Evolutionary conservation across 768 basidiomycete species (phyloP).

Genomic region (Psilocybe cyanescens): DNA sequence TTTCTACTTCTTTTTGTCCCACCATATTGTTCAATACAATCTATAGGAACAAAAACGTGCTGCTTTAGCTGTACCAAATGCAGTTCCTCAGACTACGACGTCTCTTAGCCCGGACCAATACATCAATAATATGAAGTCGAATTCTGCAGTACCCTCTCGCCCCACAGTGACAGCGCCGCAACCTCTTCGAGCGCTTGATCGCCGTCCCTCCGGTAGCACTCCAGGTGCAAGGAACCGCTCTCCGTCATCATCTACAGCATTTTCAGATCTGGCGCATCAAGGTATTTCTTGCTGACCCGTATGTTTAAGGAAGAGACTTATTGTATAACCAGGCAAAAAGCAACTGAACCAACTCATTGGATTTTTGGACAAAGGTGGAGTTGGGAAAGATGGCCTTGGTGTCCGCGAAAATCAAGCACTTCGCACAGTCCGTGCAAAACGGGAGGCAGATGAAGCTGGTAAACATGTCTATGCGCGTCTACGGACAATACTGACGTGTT

Average conservation of each 20-base stretch:
- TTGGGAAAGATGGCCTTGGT: constrained; percentile 62
- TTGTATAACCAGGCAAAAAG: constrained; percentile 63
- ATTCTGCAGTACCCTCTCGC: constrained; percentile 47
- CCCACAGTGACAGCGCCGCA: constrained; percentile 72
- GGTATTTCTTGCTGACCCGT: constrained; percentile 40
- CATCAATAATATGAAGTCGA: constrained; percentile 45
- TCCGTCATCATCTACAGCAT: constrained; percentile 79
- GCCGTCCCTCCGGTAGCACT: constrained; percentile 67
- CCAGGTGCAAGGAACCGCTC: constrained; percentile 67
- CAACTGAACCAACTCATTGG: constrained; percentile 87
- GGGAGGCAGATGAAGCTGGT: constrained; percentile 94
- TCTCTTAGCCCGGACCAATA: constrained; percentile 33
- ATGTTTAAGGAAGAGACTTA: constrained; percentile 2
- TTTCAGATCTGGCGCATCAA: constrained; percentile 89
- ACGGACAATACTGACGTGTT: neutral
- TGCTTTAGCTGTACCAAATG: constrained; percentile 37
- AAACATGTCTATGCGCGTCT: constrained; percentile 15
- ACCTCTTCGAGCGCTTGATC: constrained; percentile 74
- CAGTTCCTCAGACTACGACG: constrained; percentile 33
- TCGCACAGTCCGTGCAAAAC: constrained; percentile 78
- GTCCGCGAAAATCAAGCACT: constrained; percentile 69
- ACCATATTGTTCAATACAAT: neutral
- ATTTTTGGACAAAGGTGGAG: constrained; percentile 78
- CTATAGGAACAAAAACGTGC: constrained; percentile 68
- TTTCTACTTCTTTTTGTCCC: neutral